Base-by-base conservation (phyloP, 805 yeast genomes). In the Barnettozyma populi region DNA sequence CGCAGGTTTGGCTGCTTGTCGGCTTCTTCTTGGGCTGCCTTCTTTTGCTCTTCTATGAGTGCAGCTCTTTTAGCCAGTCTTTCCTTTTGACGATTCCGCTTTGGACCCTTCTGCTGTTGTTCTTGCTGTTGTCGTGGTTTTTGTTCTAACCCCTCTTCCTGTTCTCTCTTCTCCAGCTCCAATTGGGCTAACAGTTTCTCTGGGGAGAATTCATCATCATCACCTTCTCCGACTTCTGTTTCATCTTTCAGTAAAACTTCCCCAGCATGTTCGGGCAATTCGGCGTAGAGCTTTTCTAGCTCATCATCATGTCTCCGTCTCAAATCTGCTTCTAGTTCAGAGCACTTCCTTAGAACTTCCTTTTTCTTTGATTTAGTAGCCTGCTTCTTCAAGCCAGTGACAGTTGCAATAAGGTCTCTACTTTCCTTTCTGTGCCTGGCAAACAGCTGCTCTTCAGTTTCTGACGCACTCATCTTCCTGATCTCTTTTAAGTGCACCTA, bases 31-130 rank as follows among this genome's bases (percentile, higher is more conserved):
- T 71, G 70, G 0, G 97, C 97, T 54, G 86, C 83, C 25, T 74
- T 77, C 55, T 78, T 75, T 44, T 86, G 70, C 43, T 71, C 71
- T 24, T 78, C 82, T 18, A 82, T 73, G 48, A 83, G 84, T 1
- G 84, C 88, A 41, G 87, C 82, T 49, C 96, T 73, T 60, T 75
- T 79, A 0, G 92, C 95, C 21, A 89, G 61, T 57, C 86, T 74
- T 59, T 90, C 97, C 66, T 85, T 87, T 53, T 88, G 94, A 47
- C 97, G 75, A 62, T 92, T 92, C 41, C 92, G 74, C 57, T 78
- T 79, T 31, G 61, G 62, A 7, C 67, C 67, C 53, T 66, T 71
- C 57, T 61, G 67, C 9, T 66, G 68, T 29, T 49, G 57, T 23
- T 45, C 49, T 36, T 45, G 54, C 24, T 46, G 56, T 19, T 38